These are phyloP conservation scores for Calvatia gigantea DNA, from an alignment of 768 basidiomycete species.

Conservation along the genomic window DNA sequence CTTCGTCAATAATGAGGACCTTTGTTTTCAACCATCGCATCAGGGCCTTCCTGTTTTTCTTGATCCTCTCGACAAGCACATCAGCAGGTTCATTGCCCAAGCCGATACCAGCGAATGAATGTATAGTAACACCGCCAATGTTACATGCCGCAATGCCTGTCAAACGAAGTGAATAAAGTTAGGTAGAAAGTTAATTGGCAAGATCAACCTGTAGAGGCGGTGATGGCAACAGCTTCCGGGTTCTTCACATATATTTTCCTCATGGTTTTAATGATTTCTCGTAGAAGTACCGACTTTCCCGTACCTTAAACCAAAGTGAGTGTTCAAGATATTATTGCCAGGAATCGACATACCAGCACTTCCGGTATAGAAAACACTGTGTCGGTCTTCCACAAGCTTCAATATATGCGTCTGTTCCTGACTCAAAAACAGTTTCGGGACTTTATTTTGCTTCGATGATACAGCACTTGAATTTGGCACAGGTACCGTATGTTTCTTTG, in stretches of 20 bases:
- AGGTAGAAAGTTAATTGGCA: neutral
- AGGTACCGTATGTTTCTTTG: neutral
- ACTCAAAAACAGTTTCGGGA: slow-evolving; percentile 62
- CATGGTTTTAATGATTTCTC: slow-evolving; percentile 83
- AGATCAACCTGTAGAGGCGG: slow-evolving; percentile 82
- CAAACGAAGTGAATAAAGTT: neutral
- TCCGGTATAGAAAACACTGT: slow-evolving; percentile 93
- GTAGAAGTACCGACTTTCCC: slow-evolving; percentile 91
- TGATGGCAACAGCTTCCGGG: slow-evolving; percentile 82
- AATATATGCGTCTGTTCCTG: slow-evolving; percentile 85
- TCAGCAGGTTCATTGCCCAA: slow-evolving; percentile 67
- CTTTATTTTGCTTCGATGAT: slow-evolving; percentile 20
- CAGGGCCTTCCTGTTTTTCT: slow-evolving; percentile 80
- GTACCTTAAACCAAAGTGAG: slow-evolving; percentile 58
- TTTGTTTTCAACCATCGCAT: slow-evolving; percentile 81
- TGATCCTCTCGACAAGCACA: slow-evolving; percentile 60
- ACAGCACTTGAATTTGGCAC: slow-evolving; percentile 17
- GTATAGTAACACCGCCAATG: slow-evolving; percentile 92
- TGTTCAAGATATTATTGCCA: neutral
- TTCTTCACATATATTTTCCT: slow-evolving; percentile 48
- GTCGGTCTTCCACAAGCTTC: slow-evolving; percentile 64
- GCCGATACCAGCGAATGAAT: slow-evolving; percentile 95
- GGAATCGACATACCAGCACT: slow-evolving; percentile 75
- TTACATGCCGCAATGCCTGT: slow-evolving; percentile 94
- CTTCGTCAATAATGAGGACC: slow-evolving; percentile 82